Evolutionary conservation across 805 yeast genomes (phyloP), one percentile per base, ranked within the genome.

Genomic region (Cyberlindnera veronae): DNA sequence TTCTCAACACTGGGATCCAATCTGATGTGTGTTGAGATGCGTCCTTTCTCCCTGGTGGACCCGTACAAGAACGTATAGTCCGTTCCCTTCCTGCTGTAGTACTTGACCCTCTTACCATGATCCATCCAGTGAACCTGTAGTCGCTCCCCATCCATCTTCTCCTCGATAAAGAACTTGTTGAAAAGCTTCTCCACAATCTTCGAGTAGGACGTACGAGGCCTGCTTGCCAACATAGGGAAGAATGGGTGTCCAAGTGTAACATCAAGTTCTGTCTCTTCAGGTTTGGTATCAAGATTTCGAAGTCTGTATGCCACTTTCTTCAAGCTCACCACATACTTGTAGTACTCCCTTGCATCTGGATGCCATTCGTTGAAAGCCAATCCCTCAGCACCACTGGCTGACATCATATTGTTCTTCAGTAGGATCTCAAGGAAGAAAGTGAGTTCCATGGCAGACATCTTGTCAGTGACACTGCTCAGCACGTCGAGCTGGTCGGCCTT

Each of bases 61-160:
- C 95, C 95, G 54, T 86, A 90, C 11, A 81, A 62, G 39, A 72
- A 61, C 0, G 95, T 77, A 53, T 79, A 86, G 51, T 89, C 95
- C 38, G 77, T 77, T 8, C 84, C 84, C 34, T 79, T 72, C 50
- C 95, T 69, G 37, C 86, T 79, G 63, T 63, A 60, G 21, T 50
- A 55, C 32, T 50, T 55, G n/a, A 60, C 52, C 24, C 42, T 44
- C 28, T 54, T 51, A 10, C 74, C 81, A 42, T 57, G 57, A 8
- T 76, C 63, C 24, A 44, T 42, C 64, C 79, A 76, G 58, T 91
- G 99, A 33, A 89, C 49, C 39, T 86, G 81, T 51, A 87, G 78
- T 49, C 99, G 65, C 60, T 91, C 97, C 3, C 98, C 99, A 61
- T 91, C 97, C 64, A 89, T 73, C 57, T 91, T 91, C 58, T 91